Percentiles rank a stretch among this genome's conserved stretches.
These are phyloP conservation scores for Arxiozyma bovina DNA, from an alignment of 1,139 yeast genomes.

Conservation along the genomic window DNA sequence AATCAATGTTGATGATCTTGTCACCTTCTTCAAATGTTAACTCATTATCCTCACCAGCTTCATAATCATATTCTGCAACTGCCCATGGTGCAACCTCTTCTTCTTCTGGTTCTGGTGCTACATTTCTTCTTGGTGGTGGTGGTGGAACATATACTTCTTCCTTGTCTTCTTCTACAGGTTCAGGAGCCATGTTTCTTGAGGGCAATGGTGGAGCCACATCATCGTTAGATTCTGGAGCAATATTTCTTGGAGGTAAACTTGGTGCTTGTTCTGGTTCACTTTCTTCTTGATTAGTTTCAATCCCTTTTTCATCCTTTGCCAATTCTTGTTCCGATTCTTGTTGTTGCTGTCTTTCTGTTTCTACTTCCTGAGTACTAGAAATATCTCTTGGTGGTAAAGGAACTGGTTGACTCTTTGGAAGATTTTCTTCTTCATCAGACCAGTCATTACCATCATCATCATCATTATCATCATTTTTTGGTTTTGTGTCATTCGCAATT, in stretches of 20 bases:
- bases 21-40: conserved; percentile 78
- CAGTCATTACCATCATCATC: conserved; percentile 28
- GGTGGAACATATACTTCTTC: conserved; percentile 22
- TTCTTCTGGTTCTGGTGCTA: conserved; percentile 26
- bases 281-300: conserved; percentile 11
- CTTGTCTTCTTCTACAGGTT: not conserved
- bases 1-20: conserved; percentile 67
- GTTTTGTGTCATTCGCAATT: conserved; percentile 22
- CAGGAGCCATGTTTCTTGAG: conserved; percentile 4
- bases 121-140: conserved; percentile 30
- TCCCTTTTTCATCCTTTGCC: conserved; percentile 24
- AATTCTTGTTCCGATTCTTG: conserved; percentile 13
- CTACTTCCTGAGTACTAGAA: conserved; percentile 23
- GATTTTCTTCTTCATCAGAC: conserved; percentile 26
- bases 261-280: conserved; percentile 21
- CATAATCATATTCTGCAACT: conserved; percentile 76
- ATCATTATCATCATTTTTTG: conserved; percentile 28
- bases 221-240: conserved; percentile 21
- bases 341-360: conserved; percentile 3
- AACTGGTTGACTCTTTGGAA: conserved; percentile 16
- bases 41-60: conserved; percentile 86
- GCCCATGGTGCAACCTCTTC: conserved; percentile 44
- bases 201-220: conserved; percentile 12
- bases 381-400: conserved; percentile 17
- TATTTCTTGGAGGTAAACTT: conserved; percentile 25